These are phyloP conservation scores for Xylaria flabelliformis DNA, from an alignment of 495 filamentous ascomycete species.

Conservation along the genomic window DNA sequence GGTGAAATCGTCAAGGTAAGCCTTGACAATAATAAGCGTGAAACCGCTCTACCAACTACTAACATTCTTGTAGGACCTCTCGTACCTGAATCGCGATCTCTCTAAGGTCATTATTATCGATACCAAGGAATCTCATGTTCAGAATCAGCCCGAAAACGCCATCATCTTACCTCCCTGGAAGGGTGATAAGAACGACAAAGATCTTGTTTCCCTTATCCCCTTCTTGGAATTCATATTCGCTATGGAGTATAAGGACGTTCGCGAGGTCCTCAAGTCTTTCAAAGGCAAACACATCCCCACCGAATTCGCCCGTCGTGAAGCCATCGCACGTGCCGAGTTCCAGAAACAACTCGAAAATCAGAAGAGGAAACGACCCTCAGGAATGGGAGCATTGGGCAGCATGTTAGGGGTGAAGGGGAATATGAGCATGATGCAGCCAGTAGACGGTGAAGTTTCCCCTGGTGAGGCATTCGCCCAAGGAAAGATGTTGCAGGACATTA, in stretches of 20 bases:
- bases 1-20: slow-evolving; percentile 95
- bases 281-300: slow-evolving; percentile 82
- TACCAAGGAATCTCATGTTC: slow-evolving; percentile 78
- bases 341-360: slow-evolving; percentile 76
- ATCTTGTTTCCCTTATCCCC: slow-evolving; percentile 85
- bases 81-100: slow-evolving; percentile 93
- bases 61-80: slow-evolving; percentile 71
- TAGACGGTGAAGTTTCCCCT: slow-evolving; percentile 72
- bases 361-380: slow-evolving; percentile 63
- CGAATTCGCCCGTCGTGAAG: slow-evolving; percentile 90
- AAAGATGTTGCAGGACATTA: slow-evolving; percentile 94
- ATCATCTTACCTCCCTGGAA: slow-evolving; percentile 90
- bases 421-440: slow-evolving; percentile 56
- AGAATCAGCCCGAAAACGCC: slow-evolving; percentile 89
- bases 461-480: slow-evolving; percentile 80
- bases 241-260: slow-evolving; percentile 87
- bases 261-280: slow-evolving; percentile 84
- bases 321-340: slow-evolving; percentile 78
- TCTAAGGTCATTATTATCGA: slow-evolving; percentile 94
- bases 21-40: not conserved
- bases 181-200: slow-evolving; percentile 79
- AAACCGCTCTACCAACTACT: not conserved
- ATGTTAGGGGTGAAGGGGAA: slow-evolving; percentile 77
- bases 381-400: slow-evolving; percentile 67
- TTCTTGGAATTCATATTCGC: slow-evolving; percentile 95